These are phyloP conservation scores for Cyclospora cayetanensis DNA, from an alignment of 169 alveolate genomes.

Conservation along the genomic window DNA sequence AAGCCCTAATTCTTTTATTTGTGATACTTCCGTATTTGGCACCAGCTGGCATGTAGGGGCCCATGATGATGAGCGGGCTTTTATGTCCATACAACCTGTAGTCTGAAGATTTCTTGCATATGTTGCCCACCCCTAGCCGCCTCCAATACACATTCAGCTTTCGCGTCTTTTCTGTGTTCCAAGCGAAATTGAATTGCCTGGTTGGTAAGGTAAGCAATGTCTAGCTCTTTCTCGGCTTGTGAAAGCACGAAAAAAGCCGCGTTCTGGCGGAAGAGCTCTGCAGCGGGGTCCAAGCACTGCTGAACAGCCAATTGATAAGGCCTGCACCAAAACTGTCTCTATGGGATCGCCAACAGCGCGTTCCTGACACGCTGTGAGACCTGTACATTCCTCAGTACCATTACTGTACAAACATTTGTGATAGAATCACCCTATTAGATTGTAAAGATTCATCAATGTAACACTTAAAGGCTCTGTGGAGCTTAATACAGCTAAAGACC, in stretches of 20 bases:
- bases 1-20: constrained; percentile 94
- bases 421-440: no score
- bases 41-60: constrained; percentile 95
- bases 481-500: no score
- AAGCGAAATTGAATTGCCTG: constrained; percentile 87
- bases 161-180: constrained; percentile 97
- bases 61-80: constrained; percentile 91
- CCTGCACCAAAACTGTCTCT: constrained; percentile 83
- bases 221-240: constrained; percentile 83
- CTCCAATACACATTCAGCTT: constrained; percentile 97
- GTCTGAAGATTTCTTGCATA: no score
- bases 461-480: no score
- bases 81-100: not conserved
- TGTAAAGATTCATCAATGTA: no score
- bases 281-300: constrained; percentile 86
- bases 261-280: constrained; percentile 96
- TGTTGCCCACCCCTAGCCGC: constrained; percentile 89
- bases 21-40: constrained; percentile 93
- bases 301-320: constrained; percentile 78
- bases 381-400: no score
- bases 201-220: constrained; percentile 78
- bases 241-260: constrained; percentile 97
- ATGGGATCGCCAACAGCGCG: constrained; percentile 76
- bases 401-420: no score
- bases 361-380: constrained; percentile 41